These are phyloP conservation scores for Xylariales sp. DNA, from an alignment of 2,329 filamentous ascomycete species.

Conservation along the genomic window DNA sequence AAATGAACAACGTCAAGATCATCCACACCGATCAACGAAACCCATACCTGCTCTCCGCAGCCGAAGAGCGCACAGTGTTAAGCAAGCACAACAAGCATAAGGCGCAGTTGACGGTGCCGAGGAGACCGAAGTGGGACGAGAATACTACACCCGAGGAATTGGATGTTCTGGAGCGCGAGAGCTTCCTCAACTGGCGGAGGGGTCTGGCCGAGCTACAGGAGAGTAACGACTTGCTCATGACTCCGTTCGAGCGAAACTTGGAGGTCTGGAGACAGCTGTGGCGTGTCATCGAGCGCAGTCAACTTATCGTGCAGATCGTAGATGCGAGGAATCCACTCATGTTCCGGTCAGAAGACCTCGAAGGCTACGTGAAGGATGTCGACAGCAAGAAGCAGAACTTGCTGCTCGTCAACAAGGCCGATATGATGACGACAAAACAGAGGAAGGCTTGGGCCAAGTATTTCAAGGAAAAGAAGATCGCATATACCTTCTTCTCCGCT, in stretches of 20 bases:
- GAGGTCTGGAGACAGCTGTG: slow-evolving; percentile 98
- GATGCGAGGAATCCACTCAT: slow-evolving; percentile 92
- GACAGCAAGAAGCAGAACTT: slow-evolving; percentile 85
- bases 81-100: slow-evolving; percentile 81
- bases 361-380: slow-evolving; percentile 90
- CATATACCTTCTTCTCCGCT: slow-evolving; percentile 96
- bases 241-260: slow-evolving; percentile 92
- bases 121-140: slow-evolving; percentile 84
- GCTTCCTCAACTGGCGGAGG: slow-evolving; percentile 81
- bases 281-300: slow-evolving; percentile 95
- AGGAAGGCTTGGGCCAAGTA: slow-evolving; percentile 80
- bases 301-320: slow-evolving; percentile 95
- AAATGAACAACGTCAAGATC: slow-evolving; percentile 98
- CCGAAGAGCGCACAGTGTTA: slow-evolving; percentile 73
- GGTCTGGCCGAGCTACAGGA: slow-evolving; percentile 91
- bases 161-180: slow-evolving; percentile 72
- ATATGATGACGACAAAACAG: slow-evolving; percentile 94
- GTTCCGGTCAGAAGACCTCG: slow-evolving; percentile 90
- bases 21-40: slow-evolving; percentile 96
- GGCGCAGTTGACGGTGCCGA: slow-evolving; percentile 76
- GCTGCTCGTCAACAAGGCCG: slow-evolving; percentile 94
- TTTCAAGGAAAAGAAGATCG: slow-evolving; percentile 73
- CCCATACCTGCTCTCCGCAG: slow-evolving; percentile 80
- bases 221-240: slow-evolving; percentile 91
- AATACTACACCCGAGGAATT: slow-evolving; percentile 79